These are phyloP conservation scores for Diutina catenulata DNA, from an alignment of 1,139 yeast genomes.

Conservation along the genomic window DNA sequence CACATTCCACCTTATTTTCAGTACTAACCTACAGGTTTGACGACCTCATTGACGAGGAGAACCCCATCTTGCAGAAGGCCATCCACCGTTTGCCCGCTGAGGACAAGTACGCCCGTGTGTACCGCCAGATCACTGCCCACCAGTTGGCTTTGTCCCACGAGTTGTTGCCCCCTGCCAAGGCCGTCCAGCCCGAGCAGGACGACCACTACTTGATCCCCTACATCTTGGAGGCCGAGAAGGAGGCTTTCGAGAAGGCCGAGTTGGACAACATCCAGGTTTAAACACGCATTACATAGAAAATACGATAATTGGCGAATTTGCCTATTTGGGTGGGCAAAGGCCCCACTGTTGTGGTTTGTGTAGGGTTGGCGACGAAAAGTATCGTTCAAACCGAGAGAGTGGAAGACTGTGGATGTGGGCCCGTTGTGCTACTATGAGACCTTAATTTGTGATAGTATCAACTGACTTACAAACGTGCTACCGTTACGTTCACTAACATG, in stretches of 20 bases:
- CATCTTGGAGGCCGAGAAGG: slow-evolving; percentile 90
- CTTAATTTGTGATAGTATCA: no score
- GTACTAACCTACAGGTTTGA: slow-evolving; percentile 41
- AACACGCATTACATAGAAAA: no score
- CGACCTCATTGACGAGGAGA: slow-evolving; percentile 82
- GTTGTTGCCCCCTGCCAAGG: slow-evolving; percentile 71
- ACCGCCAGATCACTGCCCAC: slow-evolving; percentile 84
- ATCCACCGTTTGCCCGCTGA: slow-evolving; percentile 74
- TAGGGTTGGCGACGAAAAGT: no score
- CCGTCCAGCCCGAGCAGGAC: slow-evolving; percentile 75
- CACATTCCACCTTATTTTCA: no score
- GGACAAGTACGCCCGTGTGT: slow-evolving; percentile 82
- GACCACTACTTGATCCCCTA: slow-evolving; percentile 77
- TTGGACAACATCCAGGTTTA: slow-evolving; percentile 62
- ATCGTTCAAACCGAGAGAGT: no score
- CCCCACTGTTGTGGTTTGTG: no score
- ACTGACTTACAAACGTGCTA: no score
- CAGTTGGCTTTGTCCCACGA: slow-evolving; percentile 81
- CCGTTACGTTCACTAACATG: no score
- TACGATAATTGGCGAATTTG: no score
- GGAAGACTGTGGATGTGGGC: no score
- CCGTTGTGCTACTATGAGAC: no score
- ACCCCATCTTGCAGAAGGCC: slow-evolving; percentile 78
- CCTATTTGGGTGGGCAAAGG: no score
- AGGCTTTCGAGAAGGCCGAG: slow-evolving; percentile 75